Conservation (phyloP, 257 asterid species). For the Solanum phureja region DNA sequence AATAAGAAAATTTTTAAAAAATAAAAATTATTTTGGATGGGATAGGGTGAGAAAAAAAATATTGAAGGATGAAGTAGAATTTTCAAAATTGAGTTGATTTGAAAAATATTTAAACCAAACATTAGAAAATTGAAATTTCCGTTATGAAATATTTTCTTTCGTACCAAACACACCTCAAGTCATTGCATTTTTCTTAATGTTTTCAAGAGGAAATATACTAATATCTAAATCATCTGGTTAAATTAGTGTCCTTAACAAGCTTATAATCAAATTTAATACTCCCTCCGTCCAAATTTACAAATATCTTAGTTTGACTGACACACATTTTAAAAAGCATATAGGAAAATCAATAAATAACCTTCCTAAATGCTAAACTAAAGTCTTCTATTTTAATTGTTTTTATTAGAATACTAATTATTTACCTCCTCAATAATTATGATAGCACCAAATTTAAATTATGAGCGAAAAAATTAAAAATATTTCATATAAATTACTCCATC, state of each 20-base stretch:
- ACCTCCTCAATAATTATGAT: neutral
- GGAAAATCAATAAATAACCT: neutral
- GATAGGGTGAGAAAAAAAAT: no score
- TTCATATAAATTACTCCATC: no score
- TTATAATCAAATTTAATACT: neutral
- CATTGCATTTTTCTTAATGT: neutral
- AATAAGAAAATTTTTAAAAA: no score
- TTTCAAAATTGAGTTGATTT: no score
- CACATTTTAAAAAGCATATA: neutral
- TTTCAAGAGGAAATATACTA: neutral
- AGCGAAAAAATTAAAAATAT: neutral
- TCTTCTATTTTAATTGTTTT: neutral
- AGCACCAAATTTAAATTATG: neutral
- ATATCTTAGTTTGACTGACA: neutral
- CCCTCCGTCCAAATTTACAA: neutral
- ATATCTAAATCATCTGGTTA: neutral
- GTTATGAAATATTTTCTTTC: no score
- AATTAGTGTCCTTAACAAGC: neutral
- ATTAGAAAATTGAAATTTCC: no score
- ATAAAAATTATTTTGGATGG: no score
- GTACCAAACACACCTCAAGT: neutral
- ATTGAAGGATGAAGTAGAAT: no score
- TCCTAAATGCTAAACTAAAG: neutral
- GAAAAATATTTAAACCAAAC: no score
- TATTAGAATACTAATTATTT: neutral